phyloP scores from a whole-genome alignment of 2,329 filamentous ascomycete species.

The Talaromyces atroroseus region DNA sequence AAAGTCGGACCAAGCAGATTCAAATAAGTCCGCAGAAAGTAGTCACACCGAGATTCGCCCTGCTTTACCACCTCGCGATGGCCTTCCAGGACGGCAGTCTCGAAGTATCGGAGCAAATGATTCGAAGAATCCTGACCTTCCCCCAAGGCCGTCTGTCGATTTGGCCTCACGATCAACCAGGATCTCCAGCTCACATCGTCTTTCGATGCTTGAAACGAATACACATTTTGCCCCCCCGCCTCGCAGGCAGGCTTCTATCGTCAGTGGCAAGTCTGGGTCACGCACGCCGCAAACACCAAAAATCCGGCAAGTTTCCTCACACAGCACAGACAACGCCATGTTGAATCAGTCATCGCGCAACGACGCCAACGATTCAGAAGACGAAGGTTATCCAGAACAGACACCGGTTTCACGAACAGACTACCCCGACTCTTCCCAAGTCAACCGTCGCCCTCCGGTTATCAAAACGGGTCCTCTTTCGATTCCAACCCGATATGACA shows the following conservation, averaged over 20 bases:
- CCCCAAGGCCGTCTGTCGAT: conserved; percentile 14
- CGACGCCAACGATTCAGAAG: conserved; percentile 45
- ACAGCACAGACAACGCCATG: conserved; percentile 18
- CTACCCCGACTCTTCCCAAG: conserved; percentile 77
- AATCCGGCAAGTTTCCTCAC: conserved; percentile 20
- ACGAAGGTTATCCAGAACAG: conserved; percentile 45
- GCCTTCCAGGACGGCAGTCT: conserved; percentile 16
- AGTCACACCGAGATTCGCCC: conserved; percentile 44
- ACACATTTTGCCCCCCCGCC: conserved; percentile 27
- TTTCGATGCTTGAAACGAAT: conserved; percentile 19
- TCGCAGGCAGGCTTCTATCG: conserved; percentile 22
- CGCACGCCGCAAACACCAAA: conserved; percentile 15
- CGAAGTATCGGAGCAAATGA: conserved; percentile 2
- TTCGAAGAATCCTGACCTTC: conserved; percentile 1
- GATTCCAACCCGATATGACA: conserved; percentile 80
- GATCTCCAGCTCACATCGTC: conserved; percentile 14
- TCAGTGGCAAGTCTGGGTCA: conserved; percentile 15
- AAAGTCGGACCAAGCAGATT: conserved; percentile 45
- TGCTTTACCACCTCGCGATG: conserved; percentile 41
- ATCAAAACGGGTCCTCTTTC: conserved; percentile 67
- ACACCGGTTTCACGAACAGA: conserved; percentile 52
- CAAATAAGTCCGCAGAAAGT: conserved; percentile 21
- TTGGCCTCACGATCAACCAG: conserved; percentile 12
- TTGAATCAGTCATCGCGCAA: conserved; percentile 3
- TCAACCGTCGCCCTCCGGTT: conserved; percentile 76